A percentile compares a stretch with the other conserved stretches of the same genome.
phyloP scores from a whole-genome alignment of 2,329 filamentous ascomycete genomes.

The Fusarium albidum region DNA sequence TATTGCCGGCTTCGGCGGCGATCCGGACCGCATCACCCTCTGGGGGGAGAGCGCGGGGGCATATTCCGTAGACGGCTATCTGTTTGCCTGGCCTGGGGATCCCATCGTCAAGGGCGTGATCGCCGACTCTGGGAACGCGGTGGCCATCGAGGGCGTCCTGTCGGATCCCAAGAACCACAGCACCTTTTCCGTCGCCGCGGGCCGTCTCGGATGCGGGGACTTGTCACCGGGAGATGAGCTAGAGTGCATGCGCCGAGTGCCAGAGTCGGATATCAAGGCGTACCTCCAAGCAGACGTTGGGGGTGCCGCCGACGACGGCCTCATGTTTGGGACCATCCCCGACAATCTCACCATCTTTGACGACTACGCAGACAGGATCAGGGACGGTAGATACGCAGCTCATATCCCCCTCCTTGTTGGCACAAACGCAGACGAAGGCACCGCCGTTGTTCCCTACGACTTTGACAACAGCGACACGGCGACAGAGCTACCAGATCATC shows the following conservation, averaged over 20 bases:
- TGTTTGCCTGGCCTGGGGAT: constrained; percentile 26
- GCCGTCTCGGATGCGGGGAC: constrained; percentile 6
- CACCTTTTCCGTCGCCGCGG: constrained; percentile 14
- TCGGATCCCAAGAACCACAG: constrained; percentile 16
- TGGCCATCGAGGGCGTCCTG: constrained; percentile 15
- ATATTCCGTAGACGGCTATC: constrained; percentile 25
- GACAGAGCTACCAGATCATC: constrained; percentile 8
- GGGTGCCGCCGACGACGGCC: constrained; percentile 26
- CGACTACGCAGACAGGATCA: constrained; percentile 16
- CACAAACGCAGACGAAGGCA: constrained; percentile 29
- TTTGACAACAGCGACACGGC: constrained; percentile 26
- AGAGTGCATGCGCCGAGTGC: constrained; percentile 17
- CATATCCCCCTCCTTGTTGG: constrained; percentile 20
- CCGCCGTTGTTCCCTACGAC: constrained; percentile 21
- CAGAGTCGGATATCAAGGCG: constrained; percentile 9
- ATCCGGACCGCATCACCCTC: constrained; percentile 26
- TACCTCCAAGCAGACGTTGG: constrained; percentile 26
- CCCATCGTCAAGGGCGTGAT: constrained; percentile 28
- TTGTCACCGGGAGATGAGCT: constrained; percentile 5
- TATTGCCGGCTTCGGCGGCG: constrained; percentile 28
- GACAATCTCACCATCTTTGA: constrained; percentile 26
- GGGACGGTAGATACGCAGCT: neutral
- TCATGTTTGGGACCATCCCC: constrained; percentile 11
- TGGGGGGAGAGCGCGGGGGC: constrained; percentile 33
- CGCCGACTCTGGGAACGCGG: constrained; percentile 28